phyloP scores from a whole-genome alignment of 208 protist species.

The Entamoeba histolytica region DNA sequence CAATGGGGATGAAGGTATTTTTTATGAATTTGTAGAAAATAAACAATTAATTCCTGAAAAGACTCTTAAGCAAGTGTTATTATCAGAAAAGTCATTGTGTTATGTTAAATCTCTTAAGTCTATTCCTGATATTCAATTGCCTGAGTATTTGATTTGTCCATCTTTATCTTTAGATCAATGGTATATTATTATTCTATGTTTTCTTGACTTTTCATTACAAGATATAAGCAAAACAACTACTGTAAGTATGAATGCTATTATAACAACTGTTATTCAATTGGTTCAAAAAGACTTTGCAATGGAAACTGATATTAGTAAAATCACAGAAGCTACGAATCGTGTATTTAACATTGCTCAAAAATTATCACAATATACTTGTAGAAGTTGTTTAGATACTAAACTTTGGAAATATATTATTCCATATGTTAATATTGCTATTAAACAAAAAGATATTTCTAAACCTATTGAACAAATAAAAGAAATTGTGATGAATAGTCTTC shows the following conservation, averaged over 20 bases:
- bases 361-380: background rate
- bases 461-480: background rate
- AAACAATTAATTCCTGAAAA: background rate
- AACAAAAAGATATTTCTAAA: background rate
- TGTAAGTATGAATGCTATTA: background rate
- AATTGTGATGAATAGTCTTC: background rate
- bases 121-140: background rate
- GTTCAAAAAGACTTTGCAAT: background rate
- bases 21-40: background rate
- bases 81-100: background rate
- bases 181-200: background rate
- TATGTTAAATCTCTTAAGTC: background rate
- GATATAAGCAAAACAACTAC: background rate
- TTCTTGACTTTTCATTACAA: background rate
- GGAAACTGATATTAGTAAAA: background rate
- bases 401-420: background rate
- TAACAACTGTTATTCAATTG: background rate
- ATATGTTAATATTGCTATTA: background rate
- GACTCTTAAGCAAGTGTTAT: background rate
- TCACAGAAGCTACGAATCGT: background rate
- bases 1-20: background rate
- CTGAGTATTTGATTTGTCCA: background rate
- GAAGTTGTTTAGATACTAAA: background rate
- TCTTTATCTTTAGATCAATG: background rate
- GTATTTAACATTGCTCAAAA: background rate